Percentiles rank a stretch among this genome's conserved stretches.
Evolutionary conservation across 2,329 filamentous ascomycete species (phyloP).

Genomic region (Xylaria sp.): DNA sequence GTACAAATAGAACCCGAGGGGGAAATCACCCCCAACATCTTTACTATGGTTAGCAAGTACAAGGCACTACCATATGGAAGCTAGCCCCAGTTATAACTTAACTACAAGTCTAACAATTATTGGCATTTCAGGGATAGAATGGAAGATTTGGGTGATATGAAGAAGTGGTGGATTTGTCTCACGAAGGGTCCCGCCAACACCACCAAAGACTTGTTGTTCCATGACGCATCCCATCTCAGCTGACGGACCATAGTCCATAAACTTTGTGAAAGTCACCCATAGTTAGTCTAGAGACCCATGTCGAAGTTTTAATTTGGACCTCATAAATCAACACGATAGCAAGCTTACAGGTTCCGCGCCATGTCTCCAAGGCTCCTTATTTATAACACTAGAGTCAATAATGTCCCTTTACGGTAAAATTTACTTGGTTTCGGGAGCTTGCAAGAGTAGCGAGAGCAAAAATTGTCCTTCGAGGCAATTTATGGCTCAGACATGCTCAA

Average conservation of each 20-base stretch:
- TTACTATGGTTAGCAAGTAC: background rate
- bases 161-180: background rate
- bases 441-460: too few species aligned
- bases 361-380: too few species aligned
- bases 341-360: background rate
- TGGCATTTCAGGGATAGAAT: background rate
- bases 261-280: background rate
- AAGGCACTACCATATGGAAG: background rate
- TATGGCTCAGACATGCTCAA: too few species aligned
- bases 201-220: conserved; percentile 7
- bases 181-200: background rate
- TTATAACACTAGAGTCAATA: too few species aligned
- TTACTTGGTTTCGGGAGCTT: too few species aligned
- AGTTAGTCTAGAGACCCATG: background rate
- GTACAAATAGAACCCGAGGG: background rate
- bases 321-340: background rate
- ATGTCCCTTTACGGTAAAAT: too few species aligned
- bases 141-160: background rate
- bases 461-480: too few species aligned
- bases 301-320: background rate
- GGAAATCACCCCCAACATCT: background rate
- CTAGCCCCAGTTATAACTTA: background rate
- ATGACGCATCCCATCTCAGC: conserved; percentile 18
- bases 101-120: background rate
- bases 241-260: conserved; percentile 13